These are phyloP conservation scores for Mesostigma viride DNA, from an alignment of 139 green algal genomes.

Conservation along the genomic window DNA sequence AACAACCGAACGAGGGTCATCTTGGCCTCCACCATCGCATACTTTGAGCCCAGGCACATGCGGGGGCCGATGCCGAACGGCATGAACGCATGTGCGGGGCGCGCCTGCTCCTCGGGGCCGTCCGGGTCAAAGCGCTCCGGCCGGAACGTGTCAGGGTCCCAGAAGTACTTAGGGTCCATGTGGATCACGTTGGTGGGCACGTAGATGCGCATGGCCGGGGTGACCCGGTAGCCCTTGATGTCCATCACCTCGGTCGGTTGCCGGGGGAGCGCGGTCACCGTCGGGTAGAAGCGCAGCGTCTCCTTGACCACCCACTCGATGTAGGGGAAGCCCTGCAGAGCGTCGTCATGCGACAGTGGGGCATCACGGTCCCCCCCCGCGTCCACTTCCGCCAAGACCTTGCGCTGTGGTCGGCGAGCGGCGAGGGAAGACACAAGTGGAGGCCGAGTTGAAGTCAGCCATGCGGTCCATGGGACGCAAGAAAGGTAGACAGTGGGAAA, in stretches of 20 bases:
- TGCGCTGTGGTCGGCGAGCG: too few species aligned
- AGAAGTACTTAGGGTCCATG: background rate
- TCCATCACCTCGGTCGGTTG: background rate
- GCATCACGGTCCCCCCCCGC: too few species aligned
- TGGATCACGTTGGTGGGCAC: background rate
- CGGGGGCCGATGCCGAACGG: background rate
- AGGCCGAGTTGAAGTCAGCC: too few species aligned
- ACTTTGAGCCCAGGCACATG: background rate
- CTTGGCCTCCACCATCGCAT: background rate
- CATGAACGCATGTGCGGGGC: background rate
- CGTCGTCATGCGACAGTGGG: background rate
- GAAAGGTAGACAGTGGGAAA: too few species aligned
- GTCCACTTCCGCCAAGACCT: too few species aligned
- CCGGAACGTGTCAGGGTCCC: background rate
- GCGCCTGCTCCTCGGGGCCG: background rate
- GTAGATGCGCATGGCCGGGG: background rate
- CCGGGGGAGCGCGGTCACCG: background rate
- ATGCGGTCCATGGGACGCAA: too few species aligned
- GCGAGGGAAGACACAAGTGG: too few species aligned
- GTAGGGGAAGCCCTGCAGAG: background rate
- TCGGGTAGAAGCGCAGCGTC: background rate
- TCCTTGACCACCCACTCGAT: background rate
- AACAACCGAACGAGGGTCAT: background rate
- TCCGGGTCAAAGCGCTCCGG: background rate
- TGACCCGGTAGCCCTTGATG: background rate